Evolutionary conservation across 2,329 filamentous ascomycete species (phyloP).

Genomic region (Pezicula carpinea): DNA sequence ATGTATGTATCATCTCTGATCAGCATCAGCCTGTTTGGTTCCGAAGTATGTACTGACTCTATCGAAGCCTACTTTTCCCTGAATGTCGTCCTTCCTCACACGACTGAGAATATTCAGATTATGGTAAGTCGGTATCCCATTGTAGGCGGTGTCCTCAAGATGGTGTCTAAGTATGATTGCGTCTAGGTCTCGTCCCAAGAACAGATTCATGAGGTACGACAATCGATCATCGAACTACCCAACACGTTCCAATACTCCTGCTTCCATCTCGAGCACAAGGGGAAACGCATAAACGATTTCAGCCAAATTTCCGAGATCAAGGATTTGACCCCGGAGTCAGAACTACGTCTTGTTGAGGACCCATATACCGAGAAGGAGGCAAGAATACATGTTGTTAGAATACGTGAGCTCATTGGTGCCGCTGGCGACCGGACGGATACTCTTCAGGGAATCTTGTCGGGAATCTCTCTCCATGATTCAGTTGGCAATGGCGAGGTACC

Average conservation of each 20-base stretch:
- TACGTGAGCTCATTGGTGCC: constrained; percentile 89
- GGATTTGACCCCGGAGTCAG: constrained; percentile 70
- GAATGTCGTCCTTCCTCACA: constrained; percentile 76
- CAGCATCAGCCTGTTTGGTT: background rate
- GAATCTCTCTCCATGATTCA: constrained; percentile 80
- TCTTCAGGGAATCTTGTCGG: constrained; percentile 79
- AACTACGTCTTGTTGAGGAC: constrained; percentile 81
- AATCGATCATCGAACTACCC: constrained; percentile 91
- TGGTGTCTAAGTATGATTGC: constrained; percentile 19
- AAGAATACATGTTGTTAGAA: constrained; percentile 85
- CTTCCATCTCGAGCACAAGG: constrained; percentile 93
- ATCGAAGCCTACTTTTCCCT: constrained; percentile 51
- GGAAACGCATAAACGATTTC: constrained; percentile 90
- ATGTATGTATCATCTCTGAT: constrained; percentile 18
- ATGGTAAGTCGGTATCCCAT: constrained; percentile 57
- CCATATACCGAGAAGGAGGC: constrained; percentile 99
- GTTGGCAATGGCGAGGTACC: constrained; percentile 41
- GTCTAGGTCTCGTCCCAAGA: constrained; percentile 82
- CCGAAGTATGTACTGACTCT: constrained; percentile 13
- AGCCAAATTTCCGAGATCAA: constrained; percentile 86
- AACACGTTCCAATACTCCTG: constrained; percentile 95
- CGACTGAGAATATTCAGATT: constrained; percentile 74
- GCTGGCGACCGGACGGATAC: constrained; percentile 84
- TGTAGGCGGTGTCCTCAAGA: constrained; percentile 2
- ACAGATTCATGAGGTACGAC: constrained; percentile 94